Base-by-base conservation (phyloP, 371 early-diverging fungal species). In the Blakeslea trispora region DNA sequence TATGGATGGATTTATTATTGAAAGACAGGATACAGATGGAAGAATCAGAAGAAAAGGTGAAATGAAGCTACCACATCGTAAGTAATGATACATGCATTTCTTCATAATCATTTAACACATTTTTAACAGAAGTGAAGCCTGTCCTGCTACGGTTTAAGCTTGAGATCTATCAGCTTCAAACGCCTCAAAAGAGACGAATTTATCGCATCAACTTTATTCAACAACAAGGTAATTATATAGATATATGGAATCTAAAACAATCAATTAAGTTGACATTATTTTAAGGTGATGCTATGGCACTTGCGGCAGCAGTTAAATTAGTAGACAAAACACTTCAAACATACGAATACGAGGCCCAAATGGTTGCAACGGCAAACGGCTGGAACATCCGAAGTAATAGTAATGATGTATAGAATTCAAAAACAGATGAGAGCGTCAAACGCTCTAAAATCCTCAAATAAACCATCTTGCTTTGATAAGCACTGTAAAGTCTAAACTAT, bases 171-270 rank as follows among this genome's bases (percentile, higher is more conserved):
- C 60, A 57, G n/a, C 59, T 63, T 24, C 59, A 64, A 45, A 50
- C 51, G 17, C 28, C 37, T 39, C 41, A 61, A 59, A 66, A 53
- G 40, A 53, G 50, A 53, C 39, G 65, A 34, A 22, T 63, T n/a
- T 64, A 71, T 35, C 69, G 74, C 0, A 68, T 71, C 15, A 74
- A 65, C 34, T 77, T 77, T 46, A 71, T 74, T 9, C 77, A 77
- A 37, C 77, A 77, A 43, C 77, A 77, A 73, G 77, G 73, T 73
- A 69, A 50, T 7, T 28, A 28, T 3, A 28, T 28, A 28, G 28
- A 17, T 4, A 32, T 18, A 17, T 3, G 11, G 3, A 24, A 6
- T 37, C 18, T 34, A 9, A 18, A 6, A 37, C 17, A 35, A 10
- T 7, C 15, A 7, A 28, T 7, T 28, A 5, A 28, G 28, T 48